Evolutionary conservation across 306 rosid species (phyloP), one percentile per base, ranked within the genome.

Genomic region (Macrotyloma uniflorum): DNA sequence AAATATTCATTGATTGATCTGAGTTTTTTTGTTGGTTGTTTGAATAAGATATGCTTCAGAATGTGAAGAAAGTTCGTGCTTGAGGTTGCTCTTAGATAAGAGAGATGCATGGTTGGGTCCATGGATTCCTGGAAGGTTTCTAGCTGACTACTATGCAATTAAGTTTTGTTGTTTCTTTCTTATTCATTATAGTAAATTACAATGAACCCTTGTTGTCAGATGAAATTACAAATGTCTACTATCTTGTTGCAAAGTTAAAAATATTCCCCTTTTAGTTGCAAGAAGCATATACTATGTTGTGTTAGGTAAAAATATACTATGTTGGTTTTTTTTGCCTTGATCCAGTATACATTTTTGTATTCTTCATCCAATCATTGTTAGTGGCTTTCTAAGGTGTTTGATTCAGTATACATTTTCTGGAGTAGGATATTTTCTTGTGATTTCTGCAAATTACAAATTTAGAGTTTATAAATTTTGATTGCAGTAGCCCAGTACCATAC

Each of bases 71-170:
- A 95, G 98, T 80, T 91, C 98, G 8, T 95, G 98, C 90, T 87
- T 92, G 93, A 87, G 97, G 93, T 83, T 81, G 85, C 87, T 95
- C 84, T 85, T 92, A 83, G 98, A 95, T 86, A 95, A 88, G 86
- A 88, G 98, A 86, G 98, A 95, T 86, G 96, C 98, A 67, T 95
- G 98, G 98, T 83, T 95, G 92, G 98, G 98, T 81, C 98, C 98
- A 74, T 95, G 98, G 98, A 87, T 89, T 82, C 98, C 98, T 69
- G 98, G 98, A 88, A 95, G 98, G 98, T 95, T 61, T 75, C 42
- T 82, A 59, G 53, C 75, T 65, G 55, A 20, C 74, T 77, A 42
- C 72, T 75, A 63, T 81, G 23, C 79, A 53, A 64, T 76, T 67
- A n/a, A 58, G 43, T 71, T 43, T 65, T 32, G 11, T 49, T 14